Conservation (phyloP, 2,329 filamentous ascomycete species). For the Hymenoscyphus scutula region DNA sequence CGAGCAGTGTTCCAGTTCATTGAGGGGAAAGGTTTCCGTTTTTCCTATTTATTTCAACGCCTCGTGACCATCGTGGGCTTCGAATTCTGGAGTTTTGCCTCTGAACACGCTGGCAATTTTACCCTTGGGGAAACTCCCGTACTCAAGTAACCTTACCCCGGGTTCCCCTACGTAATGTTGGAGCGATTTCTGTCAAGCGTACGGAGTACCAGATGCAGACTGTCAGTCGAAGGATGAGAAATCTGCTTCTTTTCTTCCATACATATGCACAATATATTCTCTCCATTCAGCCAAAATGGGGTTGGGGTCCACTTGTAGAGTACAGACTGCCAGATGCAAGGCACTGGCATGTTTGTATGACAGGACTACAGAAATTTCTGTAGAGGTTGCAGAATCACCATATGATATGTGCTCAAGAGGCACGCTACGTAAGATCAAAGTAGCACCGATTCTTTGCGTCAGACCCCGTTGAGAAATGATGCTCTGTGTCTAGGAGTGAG, state of each 20-base stretch:
- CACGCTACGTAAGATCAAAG: too few relatives aligned
- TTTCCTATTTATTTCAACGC: background rate
- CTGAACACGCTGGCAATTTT: background rate
- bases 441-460: background rate
- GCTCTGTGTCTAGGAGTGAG: background rate
- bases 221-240: background rate
- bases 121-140: background rate
- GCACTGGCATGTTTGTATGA: background rate
- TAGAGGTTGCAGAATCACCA: background rate
- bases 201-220: background rate
- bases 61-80: background rate
- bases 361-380: background rate
- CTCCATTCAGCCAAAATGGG: background rate
- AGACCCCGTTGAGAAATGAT: background rate
- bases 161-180: background rate
- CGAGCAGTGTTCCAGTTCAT: slow-evolving; percentile 2
- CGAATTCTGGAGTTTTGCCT: background rate
- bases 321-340: background rate
- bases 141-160: background rate
- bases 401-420: background rate
- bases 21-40: slow-evolving; percentile 4
- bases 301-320: background rate
- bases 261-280: background rate
- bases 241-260: background rate
- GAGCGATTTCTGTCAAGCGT: background rate